Conservation (phyloP, 352 stramenopile species). For the Peronospora belbahrii region DNA sequence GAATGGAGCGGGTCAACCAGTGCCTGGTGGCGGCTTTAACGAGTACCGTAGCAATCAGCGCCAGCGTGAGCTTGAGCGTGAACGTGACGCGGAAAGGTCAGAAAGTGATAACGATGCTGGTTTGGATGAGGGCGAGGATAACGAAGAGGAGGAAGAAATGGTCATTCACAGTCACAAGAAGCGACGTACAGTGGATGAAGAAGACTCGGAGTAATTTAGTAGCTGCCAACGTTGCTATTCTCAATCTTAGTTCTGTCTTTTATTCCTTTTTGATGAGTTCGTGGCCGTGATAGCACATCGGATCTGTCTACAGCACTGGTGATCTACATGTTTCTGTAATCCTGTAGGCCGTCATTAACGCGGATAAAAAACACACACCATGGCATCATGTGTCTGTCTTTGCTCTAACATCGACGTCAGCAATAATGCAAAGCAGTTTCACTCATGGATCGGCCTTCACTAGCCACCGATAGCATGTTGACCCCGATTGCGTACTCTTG, state of each 20-base stretch:
- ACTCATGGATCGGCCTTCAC: too few species aligned
- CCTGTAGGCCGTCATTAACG: too few species aligned
- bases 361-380: too few species aligned
- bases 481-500: slow-evolving; percentile 16
- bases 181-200: slow-evolving; percentile 67
- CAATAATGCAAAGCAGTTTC: slow-evolving; percentile 2
- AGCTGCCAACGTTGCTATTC: slow-evolving; percentile 1
- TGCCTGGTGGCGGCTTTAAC: slow-evolving; percentile 65
- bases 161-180: slow-evolving; percentile 72
- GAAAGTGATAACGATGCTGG: slow-evolving; percentile 54
- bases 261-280: not conserved
- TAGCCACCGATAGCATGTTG: slow-evolving; percentile 15
- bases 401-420: not conserved
- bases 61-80: slow-evolving; percentile 29
- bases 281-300: not conserved
- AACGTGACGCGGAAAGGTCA: slow-evolving; percentile 51
- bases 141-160: slow-evolving; percentile 73
- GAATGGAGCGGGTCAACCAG: slow-evolving; percentile 30
- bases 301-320: not conserved
- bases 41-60: slow-evolving; percentile 61
- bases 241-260: slow-evolving; percentile 9
- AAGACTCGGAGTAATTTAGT: slow-evolving; percentile 68
- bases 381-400: too few species aligned
- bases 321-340: not conserved
- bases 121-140: slow-evolving; percentile 51